These are phyloP conservation scores for Pythium periplocum DNA, from an alignment of 352 stramenopile species.

Conservation along the genomic window DNA sequence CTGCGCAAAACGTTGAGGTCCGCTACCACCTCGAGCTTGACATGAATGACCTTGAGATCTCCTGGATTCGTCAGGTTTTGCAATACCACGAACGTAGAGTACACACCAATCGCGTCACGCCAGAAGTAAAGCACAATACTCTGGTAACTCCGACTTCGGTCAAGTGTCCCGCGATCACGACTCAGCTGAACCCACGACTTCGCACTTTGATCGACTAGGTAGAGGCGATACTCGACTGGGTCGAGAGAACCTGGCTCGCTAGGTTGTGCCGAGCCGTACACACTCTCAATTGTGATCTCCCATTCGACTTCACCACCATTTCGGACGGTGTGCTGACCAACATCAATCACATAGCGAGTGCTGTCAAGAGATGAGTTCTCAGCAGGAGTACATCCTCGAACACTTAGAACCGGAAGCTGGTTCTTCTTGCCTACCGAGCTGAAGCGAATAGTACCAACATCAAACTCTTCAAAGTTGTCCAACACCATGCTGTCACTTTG, in stretches of 20 bases:
- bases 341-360: slow-evolving; percentile 82
- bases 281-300: slow-evolving; percentile 84
- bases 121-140: slow-evolving; percentile 83
- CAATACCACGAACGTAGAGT: slow-evolving; percentile 82
- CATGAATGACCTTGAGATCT: slow-evolving; percentile 85
- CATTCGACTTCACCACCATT: slow-evolving; percentile 85
- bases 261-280: slow-evolving; percentile 36
- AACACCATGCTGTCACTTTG: slow-evolving; percentile 40
- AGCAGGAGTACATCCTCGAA: slow-evolving; percentile 78
- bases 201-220: slow-evolving; percentile 66
- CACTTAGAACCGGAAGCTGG: slow-evolving; percentile 49
- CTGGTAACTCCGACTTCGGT: slow-evolving; percentile 69
- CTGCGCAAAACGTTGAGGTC: slow-evolving; percentile 80
- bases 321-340: slow-evolving; percentile 82
- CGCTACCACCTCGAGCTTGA: slow-evolving; percentile 81
- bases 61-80: slow-evolving; percentile 79
- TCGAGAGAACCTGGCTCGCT: slow-evolving; percentile 31
- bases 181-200: slow-evolving; percentile 80
- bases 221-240: slow-evolving; percentile 71
- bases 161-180: slow-evolving; percentile 69
- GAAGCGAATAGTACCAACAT: slow-evolving; percentile 60
- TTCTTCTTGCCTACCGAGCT: slow-evolving; percentile 30
- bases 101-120: slow-evolving; percentile 74
- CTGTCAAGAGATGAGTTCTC: slow-evolving; percentile 80
- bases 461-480: slow-evolving; percentile 76